Percentiles rank a stretch among this genome's conserved stretches.
Evolutionary conservation across 306 rosid species (phyloP).

Genomic region (Quercus robur): DNA sequence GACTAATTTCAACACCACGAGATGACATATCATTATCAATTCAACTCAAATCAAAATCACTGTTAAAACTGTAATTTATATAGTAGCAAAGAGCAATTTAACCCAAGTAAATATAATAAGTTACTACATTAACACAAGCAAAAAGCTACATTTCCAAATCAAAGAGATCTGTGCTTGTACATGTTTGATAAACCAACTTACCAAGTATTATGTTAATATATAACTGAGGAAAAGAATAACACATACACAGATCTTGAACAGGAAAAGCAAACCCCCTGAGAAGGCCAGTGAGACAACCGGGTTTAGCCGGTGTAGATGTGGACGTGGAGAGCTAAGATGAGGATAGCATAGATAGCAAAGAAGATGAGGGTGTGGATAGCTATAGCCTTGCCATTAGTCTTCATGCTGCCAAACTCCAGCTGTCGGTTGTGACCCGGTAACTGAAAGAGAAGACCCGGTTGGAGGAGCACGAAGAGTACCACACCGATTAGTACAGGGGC

Average conservation of each 20-base stretch:
- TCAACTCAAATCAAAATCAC: too few species aligned
- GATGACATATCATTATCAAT: too few species aligned
- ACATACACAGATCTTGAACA: background rate
- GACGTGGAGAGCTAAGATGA: constrained; percentile 66
- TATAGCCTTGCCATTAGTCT: constrained; percentile 88
- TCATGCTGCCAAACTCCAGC: constrained; percentile 80
- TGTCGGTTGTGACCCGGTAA: constrained; percentile 69
- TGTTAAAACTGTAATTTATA: too few species aligned
- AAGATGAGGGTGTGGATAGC: constrained; percentile 87
- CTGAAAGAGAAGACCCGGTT: constrained; percentile 79
- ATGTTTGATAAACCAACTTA: background rate
- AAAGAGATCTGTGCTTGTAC: background rate
- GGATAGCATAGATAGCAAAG: constrained; percentile 63
- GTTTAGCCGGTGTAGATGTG: constrained; percentile 88
- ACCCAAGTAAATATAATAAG: too few species aligned
- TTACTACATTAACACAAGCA: background rate
- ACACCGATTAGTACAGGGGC: constrained; percentile 91
- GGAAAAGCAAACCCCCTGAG: background rate
- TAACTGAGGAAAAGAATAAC: background rate
- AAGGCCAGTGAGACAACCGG: background rate
- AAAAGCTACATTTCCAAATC: background rate
- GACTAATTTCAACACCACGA: too few species aligned
- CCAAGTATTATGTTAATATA: background rate
- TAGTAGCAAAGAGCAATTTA: too few species aligned
- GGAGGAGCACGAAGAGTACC: constrained; percentile 79